A percentile compares a stretch with the other conserved stretches of the same genome.
These are phyloP conservation scores for Penicillium bovifimosum DNA, from an alignment of 495 filamentous ascomycete species.

Conservation along the genomic window DNA sequence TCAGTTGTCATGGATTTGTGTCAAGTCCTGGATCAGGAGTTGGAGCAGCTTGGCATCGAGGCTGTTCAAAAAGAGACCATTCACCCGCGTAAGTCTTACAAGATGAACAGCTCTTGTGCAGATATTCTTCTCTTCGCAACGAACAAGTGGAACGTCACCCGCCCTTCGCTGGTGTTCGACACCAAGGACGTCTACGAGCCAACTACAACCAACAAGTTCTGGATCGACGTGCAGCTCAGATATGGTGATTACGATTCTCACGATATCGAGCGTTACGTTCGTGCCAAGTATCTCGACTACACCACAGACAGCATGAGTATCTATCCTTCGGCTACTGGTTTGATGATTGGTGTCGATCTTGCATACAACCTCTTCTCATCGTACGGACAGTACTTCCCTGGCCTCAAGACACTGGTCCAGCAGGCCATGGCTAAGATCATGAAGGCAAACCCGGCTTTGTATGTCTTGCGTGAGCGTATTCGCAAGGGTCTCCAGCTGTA, in stretches of 20 bases:
- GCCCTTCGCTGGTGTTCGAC: constrained; percentile 88
- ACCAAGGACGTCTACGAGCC: constrained; percentile 95
- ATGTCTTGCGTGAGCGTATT: constrained; percentile 96
- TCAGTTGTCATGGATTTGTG: constrained; percentile 99
- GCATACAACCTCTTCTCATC: constrained; percentile 98
- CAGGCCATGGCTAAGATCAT: constrained; percentile 99
- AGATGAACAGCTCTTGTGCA: constrained; percentile 99
- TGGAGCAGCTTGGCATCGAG: constrained; percentile 94
- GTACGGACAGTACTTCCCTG: constrained; percentile 98
- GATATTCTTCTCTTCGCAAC: constrained; percentile 97
- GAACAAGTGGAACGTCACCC: constrained; percentile 97
- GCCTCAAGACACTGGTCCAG: constrained; percentile 91
- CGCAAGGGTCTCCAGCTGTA: constrained; percentile 98
- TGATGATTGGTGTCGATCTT: constrained; percentile 98
- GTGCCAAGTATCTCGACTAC: constrained; percentile 98
- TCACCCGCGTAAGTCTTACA: constrained; percentile 99
- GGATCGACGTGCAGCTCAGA: constrained; percentile 95
- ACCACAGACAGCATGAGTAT: constrained; percentile 99
- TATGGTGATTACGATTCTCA: constrained; percentile 99
- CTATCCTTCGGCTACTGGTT: constrained; percentile 93
- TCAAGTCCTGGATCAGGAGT: constrained; percentile 98
- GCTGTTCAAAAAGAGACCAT: constrained; percentile 99
- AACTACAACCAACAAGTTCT: constrained; percentile 98
- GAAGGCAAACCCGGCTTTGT: constrained; percentile 97
- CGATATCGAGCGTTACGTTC: constrained; percentile 96